Evolutionary conservation across 176 grass and related monocot genomes (phyloP), one percentile per base, ranked within the genome.

Genomic region (Aegilops sharonensis): DNA sequence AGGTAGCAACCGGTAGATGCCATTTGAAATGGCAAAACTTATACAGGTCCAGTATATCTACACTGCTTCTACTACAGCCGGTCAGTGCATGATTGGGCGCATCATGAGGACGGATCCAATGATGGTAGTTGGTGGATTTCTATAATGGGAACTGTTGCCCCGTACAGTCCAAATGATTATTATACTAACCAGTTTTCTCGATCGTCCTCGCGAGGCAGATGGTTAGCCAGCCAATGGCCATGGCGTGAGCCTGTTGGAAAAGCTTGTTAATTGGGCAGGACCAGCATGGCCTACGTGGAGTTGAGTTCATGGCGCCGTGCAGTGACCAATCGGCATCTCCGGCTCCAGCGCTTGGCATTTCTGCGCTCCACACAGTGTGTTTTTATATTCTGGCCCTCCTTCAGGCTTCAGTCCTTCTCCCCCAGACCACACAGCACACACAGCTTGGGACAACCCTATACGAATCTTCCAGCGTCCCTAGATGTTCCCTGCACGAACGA

Each of bases 401-500:
- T 15, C 45, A 13, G 12, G 11, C 12, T 13, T 13, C 13, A 15
- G 47, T 50, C 47, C 48, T 54, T 54, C 50, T 37, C 14, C 27
- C 40, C 61, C 80, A 68, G 35, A 80, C 40, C 80, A 78, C 47
- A 68, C 47, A 80, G 9, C 80, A 78, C 47, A 75, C 81, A 78
- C 47, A 75, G 68, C 35, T 84, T 84, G 37, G 37, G 89, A 76
- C 81, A 84, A 40, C 60, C 68, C 10, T 81, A 59, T 11, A 69
- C 89, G 75, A 88, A 81, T 71, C 73, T 88, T 81, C 70, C 69
- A 72, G 69, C 89, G 62, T 88, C 77, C 85, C 89, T 77, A 88
- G 61, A 81, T 85, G 85, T 91, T 88, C 77, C 63, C 66, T 68
- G 72, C 86, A 82, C 65, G 52, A 62, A 21, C 27, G 61, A 54